A percentile compares a stretch with the other conserved stretches of the same genome.
These are phyloP conservation scores for Discostella stelligera DNA, from an alignment of 352 stramenopile species.

Conservation along the genomic window DNA sequence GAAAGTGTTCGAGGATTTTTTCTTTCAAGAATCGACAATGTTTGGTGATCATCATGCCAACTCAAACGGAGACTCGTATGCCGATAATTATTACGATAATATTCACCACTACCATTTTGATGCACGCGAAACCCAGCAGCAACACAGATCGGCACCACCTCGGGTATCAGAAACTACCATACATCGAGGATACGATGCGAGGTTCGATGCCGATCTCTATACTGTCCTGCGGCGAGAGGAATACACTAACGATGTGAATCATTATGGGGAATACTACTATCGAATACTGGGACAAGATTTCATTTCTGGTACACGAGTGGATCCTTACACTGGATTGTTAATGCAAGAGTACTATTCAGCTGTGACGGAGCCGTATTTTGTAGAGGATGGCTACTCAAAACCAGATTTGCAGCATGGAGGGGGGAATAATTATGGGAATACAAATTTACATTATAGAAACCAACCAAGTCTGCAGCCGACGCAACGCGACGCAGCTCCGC, in stretches of 20 bases:
- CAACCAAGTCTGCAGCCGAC: slow-evolving; percentile 9
- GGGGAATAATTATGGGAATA: slow-evolving; percentile 8
- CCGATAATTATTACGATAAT: not conserved
- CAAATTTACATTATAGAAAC: slow-evolving; percentile 29
- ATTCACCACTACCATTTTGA: not conserved
- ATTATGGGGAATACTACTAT: slow-evolving; percentile 49
- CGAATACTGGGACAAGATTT: slow-evolving; percentile 68
- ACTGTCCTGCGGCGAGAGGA: slow-evolving; percentile 55
- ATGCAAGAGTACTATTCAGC: slow-evolving; percentile 50
- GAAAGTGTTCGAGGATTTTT: slow-evolving; percentile 68
- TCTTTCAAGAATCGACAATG: slow-evolving; percentile 53
- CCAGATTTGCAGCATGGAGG: slow-evolving; percentile 7
- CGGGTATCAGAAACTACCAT: slow-evolving; percentile 48
- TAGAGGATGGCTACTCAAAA: slow-evolving; percentile 62
- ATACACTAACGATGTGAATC: slow-evolving; percentile 35
- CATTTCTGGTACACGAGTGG: slow-evolving; percentile 34
- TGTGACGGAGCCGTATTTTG: slow-evolving; percentile 60
- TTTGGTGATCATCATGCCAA: slow-evolving; percentile 14
- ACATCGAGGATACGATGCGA: slow-evolving; percentile 40
- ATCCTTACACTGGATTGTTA: slow-evolving; percentile 46
- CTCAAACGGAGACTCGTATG: slow-evolving; percentile 6
- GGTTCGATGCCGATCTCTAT: slow-evolving; percentile 36
- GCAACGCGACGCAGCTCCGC: slow-evolving; percentile 2
- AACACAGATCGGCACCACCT: slow-evolving; percentile 35
- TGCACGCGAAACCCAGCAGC: slow-evolving; percentile 2